Conservation (phyloP, 1,284 basidiomycete species). For the Boletellus dicymbophilus region DNA sequence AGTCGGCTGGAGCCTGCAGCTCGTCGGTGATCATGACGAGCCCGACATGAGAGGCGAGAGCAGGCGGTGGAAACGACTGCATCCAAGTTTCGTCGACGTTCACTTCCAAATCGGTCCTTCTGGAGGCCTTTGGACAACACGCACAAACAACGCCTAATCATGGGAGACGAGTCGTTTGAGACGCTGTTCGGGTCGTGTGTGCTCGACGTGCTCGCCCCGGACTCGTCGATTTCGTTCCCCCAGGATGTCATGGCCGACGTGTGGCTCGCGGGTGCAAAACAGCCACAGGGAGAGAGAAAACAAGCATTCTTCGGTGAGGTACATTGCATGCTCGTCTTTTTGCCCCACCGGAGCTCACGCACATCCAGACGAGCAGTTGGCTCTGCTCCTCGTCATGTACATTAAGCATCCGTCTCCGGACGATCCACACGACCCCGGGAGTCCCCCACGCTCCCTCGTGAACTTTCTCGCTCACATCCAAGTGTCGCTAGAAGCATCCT, state of each 20-base stretch:
- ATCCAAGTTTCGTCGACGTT: constrained; percentile 17
- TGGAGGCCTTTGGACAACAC: constrained; percentile 20
- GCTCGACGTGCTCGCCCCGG: constrained; percentile 68
- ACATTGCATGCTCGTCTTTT: constrained; percentile 15
- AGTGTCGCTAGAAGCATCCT: constrained; percentile 78
- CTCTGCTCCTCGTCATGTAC: constrained; percentile 60
- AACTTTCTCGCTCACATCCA: constrained; percentile 73
- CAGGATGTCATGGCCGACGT: constrained; percentile 44
- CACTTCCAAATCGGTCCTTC: constrained; percentile 17
- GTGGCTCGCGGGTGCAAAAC: constrained; percentile 55
- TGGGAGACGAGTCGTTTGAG: constrained; percentile 48
- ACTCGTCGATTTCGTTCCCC: constrained; percentile 62
- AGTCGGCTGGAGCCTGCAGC: constrained; percentile 65
- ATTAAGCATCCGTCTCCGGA: constrained; percentile 45
- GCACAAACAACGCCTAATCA: constrained; percentile 16
- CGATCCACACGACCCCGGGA: constrained; percentile 33
- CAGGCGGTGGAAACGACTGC: constrained; percentile 32
- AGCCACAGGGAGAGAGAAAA: constrained; percentile 45
- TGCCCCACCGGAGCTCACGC: constrained; percentile 21
- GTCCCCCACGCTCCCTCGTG: constrained; percentile 59
- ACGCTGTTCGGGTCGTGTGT: constrained; percentile 63
- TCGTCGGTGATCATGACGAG: constrained; percentile 67
- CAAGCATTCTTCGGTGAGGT: constrained; percentile 76
- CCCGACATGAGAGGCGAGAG: constrained; percentile 25
- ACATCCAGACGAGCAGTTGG: constrained; percentile 72